A percentile compares a stretch with the other conserved stretches of the same genome.
These are phyloP conservation scores for Pseudozyma hubeiensis DNA, from an alignment of 1,284 basidiomycete genomes.

Conservation along the genomic window DNA sequence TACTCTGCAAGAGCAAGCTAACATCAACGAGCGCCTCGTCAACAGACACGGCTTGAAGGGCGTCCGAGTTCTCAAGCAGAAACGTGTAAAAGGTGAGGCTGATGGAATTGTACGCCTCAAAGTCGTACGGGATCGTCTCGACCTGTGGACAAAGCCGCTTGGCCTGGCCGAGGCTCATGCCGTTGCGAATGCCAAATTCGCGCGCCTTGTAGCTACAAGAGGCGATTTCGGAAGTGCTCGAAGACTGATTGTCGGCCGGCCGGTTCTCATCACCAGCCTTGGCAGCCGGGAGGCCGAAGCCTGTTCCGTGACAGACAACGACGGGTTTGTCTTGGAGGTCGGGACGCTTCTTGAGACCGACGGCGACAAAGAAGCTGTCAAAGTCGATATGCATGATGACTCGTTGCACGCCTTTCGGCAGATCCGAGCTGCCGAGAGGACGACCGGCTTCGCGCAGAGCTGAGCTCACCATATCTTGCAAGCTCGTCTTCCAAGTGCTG, in stretches of 20 bases:
- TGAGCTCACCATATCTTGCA: constrained; percentile 79
- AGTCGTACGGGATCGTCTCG: constrained; percentile 89
- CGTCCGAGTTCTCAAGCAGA: constrained; percentile 87
- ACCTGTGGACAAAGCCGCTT: constrained; percentile 69
- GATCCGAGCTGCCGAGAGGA: constrained; percentile 73
- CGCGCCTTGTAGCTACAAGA: constrained; percentile 94
- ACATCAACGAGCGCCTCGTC: constrained; percentile 96
- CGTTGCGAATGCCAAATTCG: constrained; percentile 86
- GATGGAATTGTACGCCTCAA: constrained; percentile 72
- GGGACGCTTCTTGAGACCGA: constrained; percentile 58
- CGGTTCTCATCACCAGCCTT: constrained; percentile 29
- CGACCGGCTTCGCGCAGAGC: constrained; percentile 75
- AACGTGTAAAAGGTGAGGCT: constrained; percentile 92
- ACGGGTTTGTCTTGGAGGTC: constrained; percentile 74
- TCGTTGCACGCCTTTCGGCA: constrained; percentile 67
- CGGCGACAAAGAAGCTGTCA: constrained; percentile 90
- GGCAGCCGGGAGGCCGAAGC: constrained; percentile 24
- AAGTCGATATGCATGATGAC: constrained; percentile 73
- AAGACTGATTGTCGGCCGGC: constrained; percentile 36
- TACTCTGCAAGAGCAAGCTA: constrained; percentile 74
- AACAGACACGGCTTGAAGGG: constrained; percentile 92
- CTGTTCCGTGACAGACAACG: constrained; percentile 88
- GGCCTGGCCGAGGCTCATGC: constrained; percentile 80
- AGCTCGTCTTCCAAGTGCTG: constrained; percentile 90
- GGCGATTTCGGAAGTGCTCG: constrained; percentile 78